Conservation (phyloP, 768 basidiomycete species). For the Cyclocybe aegerita region DNA sequence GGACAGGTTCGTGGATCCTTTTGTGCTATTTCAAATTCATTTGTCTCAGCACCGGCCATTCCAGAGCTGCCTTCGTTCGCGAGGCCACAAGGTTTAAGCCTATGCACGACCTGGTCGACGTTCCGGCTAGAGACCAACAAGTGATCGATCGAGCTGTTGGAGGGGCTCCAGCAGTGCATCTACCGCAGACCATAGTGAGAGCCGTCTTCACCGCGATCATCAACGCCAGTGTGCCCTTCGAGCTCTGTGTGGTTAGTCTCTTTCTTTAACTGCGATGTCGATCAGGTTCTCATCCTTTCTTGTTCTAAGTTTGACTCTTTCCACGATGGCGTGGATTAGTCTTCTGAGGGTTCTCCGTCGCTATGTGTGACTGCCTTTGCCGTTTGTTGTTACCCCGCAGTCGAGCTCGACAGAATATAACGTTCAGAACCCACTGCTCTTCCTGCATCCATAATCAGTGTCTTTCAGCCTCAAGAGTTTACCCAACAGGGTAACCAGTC, state of each 20-base stretch:
- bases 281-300: background rate
- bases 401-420: constrained; percentile 15
- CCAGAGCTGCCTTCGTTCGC: constrained; percentile 23
- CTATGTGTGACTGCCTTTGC: background rate
- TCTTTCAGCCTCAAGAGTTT: too few relatives aligned
- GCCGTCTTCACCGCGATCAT: constrained; percentile 22
- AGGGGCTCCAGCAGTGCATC: constrained; percentile 14
- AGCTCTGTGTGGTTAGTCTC: constrained; percentile 22
- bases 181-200: constrained; percentile 20
- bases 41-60: too few relatives aligned
- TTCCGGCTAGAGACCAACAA: constrained; percentile 21
- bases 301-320: constrained; percentile 17
- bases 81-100: constrained; percentile 26
- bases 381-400: constrained; percentile 3
- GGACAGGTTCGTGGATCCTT: constrained; percentile 16
- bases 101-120: constrained; percentile 20
- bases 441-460: background rate
- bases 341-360: background rate
- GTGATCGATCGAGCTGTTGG: constrained; percentile 20
- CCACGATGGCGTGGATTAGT: constrained; percentile 11
- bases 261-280: background rate
- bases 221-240: constrained; percentile 22
- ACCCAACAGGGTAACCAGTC: too few relatives aligned
- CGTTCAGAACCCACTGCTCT: constrained; percentile 1
- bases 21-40: background rate